phyloP scores from a whole-genome alignment of 2,329 filamentous ascomycete genomes.

The Exophiala lecanii-corni region DNA sequence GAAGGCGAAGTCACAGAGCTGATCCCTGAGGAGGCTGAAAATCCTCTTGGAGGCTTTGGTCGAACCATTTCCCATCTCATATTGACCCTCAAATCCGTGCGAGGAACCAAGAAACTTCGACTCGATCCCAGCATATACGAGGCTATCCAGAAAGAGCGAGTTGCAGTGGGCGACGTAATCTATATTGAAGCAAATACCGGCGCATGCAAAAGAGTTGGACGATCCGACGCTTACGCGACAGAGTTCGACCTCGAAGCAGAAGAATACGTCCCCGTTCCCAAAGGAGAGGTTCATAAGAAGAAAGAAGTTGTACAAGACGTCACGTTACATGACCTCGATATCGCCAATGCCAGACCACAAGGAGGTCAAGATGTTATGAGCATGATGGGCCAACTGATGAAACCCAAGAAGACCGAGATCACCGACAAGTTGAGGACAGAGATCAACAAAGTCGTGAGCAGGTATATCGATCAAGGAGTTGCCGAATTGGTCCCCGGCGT shows the following conservation, averaged over 20 bases:
- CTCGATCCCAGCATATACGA: slow-evolving; percentile 98
- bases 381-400: slow-evolving; percentile 99
- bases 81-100: slow-evolving; percentile 90
- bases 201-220: slow-evolving; percentile 92
- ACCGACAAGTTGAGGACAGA: slow-evolving; percentile 93
- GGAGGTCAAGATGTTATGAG: slow-evolving; percentile 99
- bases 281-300: slow-evolving; percentile 99
- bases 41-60: slow-evolving; percentile 92
- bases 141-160: slow-evolving; percentile 96
- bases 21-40: slow-evolving; percentile 95
- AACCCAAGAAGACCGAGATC: slow-evolving; percentile 99
- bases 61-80: slow-evolving; percentile 95
- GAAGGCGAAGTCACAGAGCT: slow-evolving; percentile 98
- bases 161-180: slow-evolving; percentile 93
- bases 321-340: slow-evolving; percentile 91
- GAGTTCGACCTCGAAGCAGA: slow-evolving; percentile 98
- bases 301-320: slow-evolving; percentile 99
- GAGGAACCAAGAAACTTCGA: slow-evolving; percentile 95
- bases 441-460: slow-evolving; percentile 99
- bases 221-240: slow-evolving; percentile 94
- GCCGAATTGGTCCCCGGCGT: slow-evolving; percentile 97
- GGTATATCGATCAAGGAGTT: slow-evolving; percentile 97
- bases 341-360: slow-evolving; percentile 91
- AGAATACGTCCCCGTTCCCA: slow-evolving; percentile 97
- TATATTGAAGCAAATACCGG: slow-evolving; percentile 99